A percentile compares a stretch with the other conserved stretches of the same genome.
These are phyloP conservation scores for Pavlovales sp. DNA, from an alignment of 208 protist species.

Conservation along the genomic window DNA sequence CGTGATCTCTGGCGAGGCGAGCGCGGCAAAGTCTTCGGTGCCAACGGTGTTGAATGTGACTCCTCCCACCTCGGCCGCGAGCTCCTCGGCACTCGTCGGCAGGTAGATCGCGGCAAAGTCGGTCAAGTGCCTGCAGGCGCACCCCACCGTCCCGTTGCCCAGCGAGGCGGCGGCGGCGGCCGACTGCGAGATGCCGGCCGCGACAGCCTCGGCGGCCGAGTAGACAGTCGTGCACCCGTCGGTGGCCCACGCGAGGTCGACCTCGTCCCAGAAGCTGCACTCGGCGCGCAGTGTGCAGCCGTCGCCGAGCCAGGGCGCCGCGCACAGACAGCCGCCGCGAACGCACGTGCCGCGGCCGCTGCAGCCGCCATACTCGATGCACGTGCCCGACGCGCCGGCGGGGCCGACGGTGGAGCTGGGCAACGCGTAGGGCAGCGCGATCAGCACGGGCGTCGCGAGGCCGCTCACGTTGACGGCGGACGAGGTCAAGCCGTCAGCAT, in stretches of 20 bases:
- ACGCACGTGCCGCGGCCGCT: too few relatives aligned
- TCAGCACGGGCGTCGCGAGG: too few relatives aligned
- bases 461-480: too few relatives aligned
- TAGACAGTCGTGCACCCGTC: not conserved
- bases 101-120: not conserved
- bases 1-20: not conserved
- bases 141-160: not conserved
- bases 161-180: too few relatives aligned
- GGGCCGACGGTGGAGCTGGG: too few relatives aligned
- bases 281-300: not conserved
- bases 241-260: not conserved
- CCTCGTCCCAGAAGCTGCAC: not conserved
- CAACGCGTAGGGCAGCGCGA: too few relatives aligned
- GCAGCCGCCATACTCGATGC: too few relatives aligned
- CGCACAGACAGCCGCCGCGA: not conserved
- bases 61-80: not conserved
- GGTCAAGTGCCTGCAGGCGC: not conserved
- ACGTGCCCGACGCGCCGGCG: too few relatives aligned
- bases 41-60: not conserved
- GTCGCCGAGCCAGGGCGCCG: not conserved
- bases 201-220: too few relatives aligned
- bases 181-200: too few relatives aligned
- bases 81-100: not conserved
- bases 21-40: not conserved
- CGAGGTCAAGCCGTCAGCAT: too few relatives aligned